Evolutionary conservation across 176 grass and related monocot genomes (phyloP), one percentile per base, ranked within the genome.

Genomic region (Pharus latifolius): DNA sequence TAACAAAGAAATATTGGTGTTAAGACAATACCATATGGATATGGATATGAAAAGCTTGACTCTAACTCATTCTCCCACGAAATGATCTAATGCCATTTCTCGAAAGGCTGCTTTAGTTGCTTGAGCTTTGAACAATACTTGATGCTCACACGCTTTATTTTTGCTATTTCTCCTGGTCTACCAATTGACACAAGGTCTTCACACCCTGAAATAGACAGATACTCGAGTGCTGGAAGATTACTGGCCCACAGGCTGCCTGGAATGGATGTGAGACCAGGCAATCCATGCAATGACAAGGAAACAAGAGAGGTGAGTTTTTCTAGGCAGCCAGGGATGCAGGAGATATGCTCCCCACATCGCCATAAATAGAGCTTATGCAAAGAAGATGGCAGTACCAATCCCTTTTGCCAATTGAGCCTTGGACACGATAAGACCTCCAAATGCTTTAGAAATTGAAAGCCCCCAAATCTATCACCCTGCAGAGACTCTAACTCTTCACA

Each of bases 181-280:
- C 62, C 47, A 51, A 75, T 51, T 7, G 56, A 60, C 0, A 25
- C 42, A 11, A 74, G 30, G 27, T 37, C 14, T 27, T 3, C 0
- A 49, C 56, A 61, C 1, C 0, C 0, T 0, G 0, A 0, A 61
- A 74, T 49, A 3, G 0, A 0, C 10, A 74, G 37, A 2, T 24
- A 0, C 14, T 26, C 1, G 1, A 63, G 20, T 43, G 60, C 40
- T 25, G 1, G 3, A 20, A 63, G 60, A 25, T 10, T 63, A 63
- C 20, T 0, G 60, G 35, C 42, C 35, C 60, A 63, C 4, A 63
- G 19, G 6, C n/a, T 0, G 4, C 5, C 37, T 15, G 60, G 37
- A 43, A 43, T 15, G 35, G 60, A 63, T 37, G 30, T 3, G 0
- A 0, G 2, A 0, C 0, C 1, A n/a, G n/a, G n/a, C n/a, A n/a